phyloP scores from a whole-genome alignment of 176 grass and related monocot genomes.

The Calamus simplicifolius region DNA sequence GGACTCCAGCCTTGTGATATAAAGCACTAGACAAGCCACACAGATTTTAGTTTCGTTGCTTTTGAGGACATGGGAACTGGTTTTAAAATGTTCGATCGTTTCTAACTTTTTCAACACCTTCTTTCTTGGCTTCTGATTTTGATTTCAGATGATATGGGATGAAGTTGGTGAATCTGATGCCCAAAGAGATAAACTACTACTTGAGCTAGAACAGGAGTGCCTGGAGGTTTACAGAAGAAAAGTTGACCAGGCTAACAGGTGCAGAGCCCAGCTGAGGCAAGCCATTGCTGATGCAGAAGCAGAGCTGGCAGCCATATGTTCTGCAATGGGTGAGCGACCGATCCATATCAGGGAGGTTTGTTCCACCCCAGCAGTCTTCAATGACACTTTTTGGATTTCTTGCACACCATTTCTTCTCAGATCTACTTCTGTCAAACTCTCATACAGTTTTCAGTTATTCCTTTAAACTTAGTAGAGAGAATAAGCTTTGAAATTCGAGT shows the following conservation, averaged over 20 bases:
- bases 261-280: conserved; percentile 52
- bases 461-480: too few species aligned
- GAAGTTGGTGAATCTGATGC: conserved; percentile 50
- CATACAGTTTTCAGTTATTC: too few species aligned
- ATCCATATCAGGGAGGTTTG: conserved; percentile 51
- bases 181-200: conserved; percentile 43
- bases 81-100: too few species aligned
- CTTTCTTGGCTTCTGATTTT: background rate
- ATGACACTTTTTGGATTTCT: too few species aligned
- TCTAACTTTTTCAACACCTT: too few species aligned
- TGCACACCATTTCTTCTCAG: too few species aligned
- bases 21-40: too few species aligned
- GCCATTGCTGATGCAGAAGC: conserved; percentile 65
- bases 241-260: conserved; percentile 27
- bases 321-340: conserved; percentile 51
- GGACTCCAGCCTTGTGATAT: too few species aligned
- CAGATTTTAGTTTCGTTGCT: too few species aligned
- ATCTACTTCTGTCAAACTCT: too few species aligned
- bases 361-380: conserved; percentile 3
- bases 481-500: too few species aligned
- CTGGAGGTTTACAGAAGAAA: conserved; percentile 34
- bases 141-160: conserved; percentile 41
- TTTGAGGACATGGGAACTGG: too few species aligned
- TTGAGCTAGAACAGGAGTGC: conserved; percentile 56
- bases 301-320: conserved; percentile 67